Conservation (phyloP, 176 grass and related monocot genomes). For the Pharus latifolius region DNA sequence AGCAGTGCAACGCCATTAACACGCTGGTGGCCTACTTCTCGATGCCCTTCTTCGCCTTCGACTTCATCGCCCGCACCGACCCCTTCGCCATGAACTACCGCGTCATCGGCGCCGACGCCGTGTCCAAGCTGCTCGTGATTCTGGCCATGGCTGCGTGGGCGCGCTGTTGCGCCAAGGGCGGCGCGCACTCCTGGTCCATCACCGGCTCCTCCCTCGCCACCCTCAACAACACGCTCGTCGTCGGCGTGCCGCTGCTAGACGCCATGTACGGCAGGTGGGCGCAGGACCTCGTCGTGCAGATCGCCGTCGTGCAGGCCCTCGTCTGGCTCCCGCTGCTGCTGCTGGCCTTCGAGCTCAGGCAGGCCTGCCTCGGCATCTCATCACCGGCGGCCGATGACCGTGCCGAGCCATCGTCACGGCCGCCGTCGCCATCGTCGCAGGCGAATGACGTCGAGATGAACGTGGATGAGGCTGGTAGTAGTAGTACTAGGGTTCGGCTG, state of each 20-base stretch:
- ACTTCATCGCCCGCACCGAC: conserved; percentile 45
- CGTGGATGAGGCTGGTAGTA: background rate
- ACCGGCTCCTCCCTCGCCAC: conserved; percentile 61
- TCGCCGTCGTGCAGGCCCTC: conserved; percentile 68
- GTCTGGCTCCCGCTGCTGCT: conserved; percentile 49
- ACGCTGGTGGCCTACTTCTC: conserved; percentile 45
- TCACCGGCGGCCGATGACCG: background rate
- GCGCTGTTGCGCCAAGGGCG: background rate
- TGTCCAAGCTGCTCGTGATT: conserved; percentile 30
- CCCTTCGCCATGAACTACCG: conserved; percentile 46
- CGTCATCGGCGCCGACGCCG: conserved; percentile 41
- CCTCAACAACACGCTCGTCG: conserved; percentile 66
- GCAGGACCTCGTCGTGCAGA: conserved; percentile 64
- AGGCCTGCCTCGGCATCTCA: background rate
- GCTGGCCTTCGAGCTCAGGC: conserved; percentile 58
- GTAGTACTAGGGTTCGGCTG: background rate
- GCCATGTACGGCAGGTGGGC: conserved; percentile 55
- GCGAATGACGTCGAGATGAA: conserved; percentile 11
- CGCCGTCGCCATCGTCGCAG: background rate
- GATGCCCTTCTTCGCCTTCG: conserved; percentile 66
- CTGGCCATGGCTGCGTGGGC: conserved; percentile 11
- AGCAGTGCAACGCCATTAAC: conserved; percentile 47
- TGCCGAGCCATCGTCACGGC: too few species aligned
- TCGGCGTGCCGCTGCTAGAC: conserved; percentile 40
- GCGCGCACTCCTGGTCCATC: conserved; percentile 29